Conservation (phyloP, 1,284 basidiomycete species). For the Ceratobasidium sp. region DNA sequence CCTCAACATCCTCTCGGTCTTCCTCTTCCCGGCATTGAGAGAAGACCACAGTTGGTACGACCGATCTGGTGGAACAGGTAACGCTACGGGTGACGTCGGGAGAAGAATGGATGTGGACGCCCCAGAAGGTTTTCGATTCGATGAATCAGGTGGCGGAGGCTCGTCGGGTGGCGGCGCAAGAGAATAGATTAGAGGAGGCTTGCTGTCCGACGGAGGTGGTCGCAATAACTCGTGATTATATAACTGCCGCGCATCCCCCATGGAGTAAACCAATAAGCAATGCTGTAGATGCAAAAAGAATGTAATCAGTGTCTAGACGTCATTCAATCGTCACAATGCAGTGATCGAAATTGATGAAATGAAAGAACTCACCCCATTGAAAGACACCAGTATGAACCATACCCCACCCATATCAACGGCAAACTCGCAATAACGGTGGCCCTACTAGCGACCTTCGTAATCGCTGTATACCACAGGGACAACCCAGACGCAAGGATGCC, state of each 20-base stretch:
- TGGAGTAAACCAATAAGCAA: conserved; percentile 15
- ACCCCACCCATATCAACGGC: conserved; percentile 39
- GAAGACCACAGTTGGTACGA: background rate
- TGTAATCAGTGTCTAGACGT: background rate
- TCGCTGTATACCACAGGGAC: conserved; percentile 7
- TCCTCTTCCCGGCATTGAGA: background rate
- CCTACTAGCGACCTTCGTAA: background rate
- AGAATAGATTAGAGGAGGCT: conserved; percentile 28
- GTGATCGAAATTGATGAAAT: background rate
- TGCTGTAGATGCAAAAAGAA: conserved; percentile 7
- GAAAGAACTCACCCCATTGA: conserved; percentile 14
- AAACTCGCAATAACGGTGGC: background rate
- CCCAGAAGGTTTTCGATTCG: conserved; percentile 3
- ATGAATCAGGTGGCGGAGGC: background rate
- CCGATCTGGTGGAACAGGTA: background rate
- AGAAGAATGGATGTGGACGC: background rate
- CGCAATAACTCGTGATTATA: conserved; percentile 23
- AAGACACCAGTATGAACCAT: conserved; percentile 17
- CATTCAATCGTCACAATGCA: no score
- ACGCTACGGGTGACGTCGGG: background rate
- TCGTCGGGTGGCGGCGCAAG: conserved; percentile 7
- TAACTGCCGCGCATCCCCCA: conserved; percentile 33
- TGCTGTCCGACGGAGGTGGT: background rate
- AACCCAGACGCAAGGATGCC: conserved; percentile 1
- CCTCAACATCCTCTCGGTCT: background rate